phyloP scores from a whole-genome alignment of 257 asterid genomes.

The Solanum commersonii region DNA sequence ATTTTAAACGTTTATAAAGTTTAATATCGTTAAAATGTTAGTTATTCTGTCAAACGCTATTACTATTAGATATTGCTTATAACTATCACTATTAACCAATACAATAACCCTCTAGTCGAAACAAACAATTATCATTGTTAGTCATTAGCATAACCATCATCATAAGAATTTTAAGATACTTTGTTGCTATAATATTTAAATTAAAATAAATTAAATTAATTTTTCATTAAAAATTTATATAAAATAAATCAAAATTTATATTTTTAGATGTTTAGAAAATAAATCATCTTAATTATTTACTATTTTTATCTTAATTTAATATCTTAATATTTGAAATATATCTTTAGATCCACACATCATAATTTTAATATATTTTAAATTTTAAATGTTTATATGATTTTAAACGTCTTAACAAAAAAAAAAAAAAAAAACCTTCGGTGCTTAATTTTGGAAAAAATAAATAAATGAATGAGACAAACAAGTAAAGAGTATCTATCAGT shows the following conservation, averaged over 20 bases:
- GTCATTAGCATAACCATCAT: background rate
- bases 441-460: background rate
- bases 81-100: background rate
- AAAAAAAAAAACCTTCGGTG: background rate
- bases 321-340: background rate
- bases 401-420: background rate
- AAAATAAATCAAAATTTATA: background rate
- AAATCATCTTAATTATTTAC: background rate
- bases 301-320: background rate
- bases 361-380: background rate
- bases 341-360: background rate
- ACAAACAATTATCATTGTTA: background rate
- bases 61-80: background rate
- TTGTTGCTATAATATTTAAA: background rate
- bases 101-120: background rate
- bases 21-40: background rate
- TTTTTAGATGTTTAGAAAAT: background rate
- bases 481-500: background rate
- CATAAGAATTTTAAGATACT: background rate
- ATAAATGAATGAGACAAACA: background rate
- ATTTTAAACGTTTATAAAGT: background rate
- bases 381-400: background rate
- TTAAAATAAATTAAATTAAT: background rate
- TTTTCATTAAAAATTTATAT: background rate
- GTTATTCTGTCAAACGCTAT: background rate